Evolutionary conservation across 768 basidiomycete genomes (phyloP).

Genomic region (Xerocomus brunneocitrinus): DNA sequence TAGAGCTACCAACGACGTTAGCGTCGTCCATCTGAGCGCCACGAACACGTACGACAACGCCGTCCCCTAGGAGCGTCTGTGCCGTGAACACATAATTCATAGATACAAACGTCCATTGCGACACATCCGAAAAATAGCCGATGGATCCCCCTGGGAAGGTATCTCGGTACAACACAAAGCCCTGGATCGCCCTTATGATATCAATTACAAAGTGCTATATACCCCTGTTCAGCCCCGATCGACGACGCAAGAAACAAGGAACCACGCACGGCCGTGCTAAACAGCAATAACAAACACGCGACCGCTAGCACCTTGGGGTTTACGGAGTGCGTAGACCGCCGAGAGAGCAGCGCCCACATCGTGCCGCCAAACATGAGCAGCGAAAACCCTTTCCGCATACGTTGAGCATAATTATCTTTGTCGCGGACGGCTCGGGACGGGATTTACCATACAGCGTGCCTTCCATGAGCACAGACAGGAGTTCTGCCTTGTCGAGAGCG

Average conservation of each 20-base stretch:
- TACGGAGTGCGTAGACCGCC: slow-evolving; percentile 4
- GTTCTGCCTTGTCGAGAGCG: slow-evolving; percentile 18
- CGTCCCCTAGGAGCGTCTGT: slow-evolving; percentile 30
- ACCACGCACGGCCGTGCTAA: slow-evolving; percentile 29
- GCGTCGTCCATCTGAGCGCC: not conserved
- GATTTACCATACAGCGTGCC: slow-evolving; percentile 17
- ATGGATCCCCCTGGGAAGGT: slow-evolving; percentile 16
- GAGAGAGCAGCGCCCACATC: slow-evolving; percentile 20
- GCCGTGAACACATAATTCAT: slow-evolving; percentile 22
- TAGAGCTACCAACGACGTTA: slow-evolving; percentile 19
- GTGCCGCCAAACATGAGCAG: slow-evolving; percentile 33
- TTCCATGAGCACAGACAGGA: slow-evolving; percentile 18
- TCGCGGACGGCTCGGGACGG: no score
- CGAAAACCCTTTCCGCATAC: slow-evolving; percentile 27
- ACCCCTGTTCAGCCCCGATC: not conserved
- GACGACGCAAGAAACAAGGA: not conserved
- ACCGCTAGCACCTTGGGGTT: slow-evolving; percentile 20
- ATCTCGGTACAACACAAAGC: slow-evolving; percentile 22
- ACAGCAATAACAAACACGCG: slow-evolving; percentile 25
- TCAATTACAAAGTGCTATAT: slow-evolving; percentile 25
- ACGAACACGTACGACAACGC: slow-evolving; percentile 22
- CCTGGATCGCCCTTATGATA: slow-evolving; percentile 23
- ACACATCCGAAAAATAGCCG: slow-evolving; percentile 23
- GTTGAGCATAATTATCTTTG: not conserved
- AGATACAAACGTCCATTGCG: slow-evolving; percentile 27